A percentile compares a stretch with the other conserved stretches of the same genome.
Evolutionary conservation across 371 early-diverging fungal species (phyloP).

Genomic region (Saksenaea vasiformis): DNA sequence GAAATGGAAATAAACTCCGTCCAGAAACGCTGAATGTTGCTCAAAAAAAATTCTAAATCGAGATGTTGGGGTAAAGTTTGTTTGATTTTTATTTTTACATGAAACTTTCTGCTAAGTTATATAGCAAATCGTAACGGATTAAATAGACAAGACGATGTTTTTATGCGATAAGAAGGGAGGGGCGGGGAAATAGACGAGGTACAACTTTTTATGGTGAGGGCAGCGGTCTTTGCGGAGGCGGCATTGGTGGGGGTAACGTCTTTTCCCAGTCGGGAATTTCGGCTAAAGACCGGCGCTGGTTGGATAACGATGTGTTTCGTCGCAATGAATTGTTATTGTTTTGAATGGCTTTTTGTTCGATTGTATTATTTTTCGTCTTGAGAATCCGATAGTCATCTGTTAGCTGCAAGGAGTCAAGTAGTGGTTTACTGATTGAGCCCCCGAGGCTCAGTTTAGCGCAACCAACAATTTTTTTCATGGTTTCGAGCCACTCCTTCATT

Average conservation of each 20-base stretch:
- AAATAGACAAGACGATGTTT: too few relatives aligned
- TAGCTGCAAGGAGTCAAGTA: conserved; percentile 24
- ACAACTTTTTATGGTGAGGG: not conserved
- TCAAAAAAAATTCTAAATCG: too few relatives aligned
- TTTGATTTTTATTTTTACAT: too few relatives aligned
- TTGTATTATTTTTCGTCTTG: not conserved
- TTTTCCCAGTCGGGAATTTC: conserved; percentile 44
- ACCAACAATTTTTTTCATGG: conserved; percentile 45
- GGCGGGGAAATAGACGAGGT: too few relatives aligned
- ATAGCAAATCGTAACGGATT: too few relatives aligned
- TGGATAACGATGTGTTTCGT: conserved; percentile 10
- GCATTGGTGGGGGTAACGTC: conserved; percentile 39
- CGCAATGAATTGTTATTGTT: not conserved
- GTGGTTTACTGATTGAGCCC: conserved; percentile 18
- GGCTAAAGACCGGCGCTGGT: conserved; percentile 31
- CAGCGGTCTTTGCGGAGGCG: conserved; percentile 26
- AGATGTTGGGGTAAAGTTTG: too few relatives aligned
- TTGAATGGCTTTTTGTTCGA: conserved; percentile 4
- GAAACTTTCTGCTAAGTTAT: too few relatives aligned
- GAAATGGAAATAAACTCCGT: too few relatives aligned
- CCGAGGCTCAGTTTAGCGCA: conserved; percentile 37
- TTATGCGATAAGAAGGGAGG: too few relatives aligned
- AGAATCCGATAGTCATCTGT: conserved; percentile 40
- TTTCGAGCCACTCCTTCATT: conserved; percentile 39
- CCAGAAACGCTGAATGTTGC: too few relatives aligned